A percentile compares a stretch with the other conserved stretches of the same genome.
Evolutionary conservation across 1,284 basidiomycete genomes (phyloP).

Genomic region (Puccinia triticina): DNA sequence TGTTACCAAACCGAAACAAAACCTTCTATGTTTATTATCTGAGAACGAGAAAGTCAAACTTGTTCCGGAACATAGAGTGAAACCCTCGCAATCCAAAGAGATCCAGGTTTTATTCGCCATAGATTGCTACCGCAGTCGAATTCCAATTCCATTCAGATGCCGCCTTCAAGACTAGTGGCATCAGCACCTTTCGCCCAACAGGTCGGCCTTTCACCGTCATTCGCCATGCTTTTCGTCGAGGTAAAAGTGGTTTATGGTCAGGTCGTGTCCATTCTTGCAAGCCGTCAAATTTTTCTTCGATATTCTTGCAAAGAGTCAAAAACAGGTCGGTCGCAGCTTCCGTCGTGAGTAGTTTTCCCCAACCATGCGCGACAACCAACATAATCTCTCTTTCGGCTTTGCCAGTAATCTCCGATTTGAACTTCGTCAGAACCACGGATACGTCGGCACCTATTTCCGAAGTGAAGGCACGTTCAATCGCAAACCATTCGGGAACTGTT

Average conservation of each 20-base stretch:
- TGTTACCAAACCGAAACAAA: too few relatives aligned
- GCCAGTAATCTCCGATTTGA: slow-evolving; percentile 42
- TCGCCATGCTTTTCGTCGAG: slow-evolving; percentile 53
- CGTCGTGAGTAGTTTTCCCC: slow-evolving; percentile 50
- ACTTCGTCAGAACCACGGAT: slow-evolving; percentile 54
- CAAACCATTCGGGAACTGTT: slow-evolving; percentile 58
- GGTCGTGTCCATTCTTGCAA: slow-evolving; percentile 53
- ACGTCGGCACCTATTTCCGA: slow-evolving; percentile 56
- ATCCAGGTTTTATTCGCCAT: background rate
- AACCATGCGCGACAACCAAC: slow-evolving; percentile 56
- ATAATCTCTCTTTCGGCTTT: slow-evolving; percentile 54
- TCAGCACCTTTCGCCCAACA: slow-evolving; percentile 30
- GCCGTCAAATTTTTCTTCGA: slow-evolving; percentile 52
- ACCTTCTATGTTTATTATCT: too few relatives aligned
- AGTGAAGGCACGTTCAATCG: slow-evolving; percentile 54
- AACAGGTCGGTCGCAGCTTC: slow-evolving; percentile 53
- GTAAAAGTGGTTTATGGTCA: slow-evolving; percentile 54
- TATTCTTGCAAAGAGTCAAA: slow-evolving; percentile 49
- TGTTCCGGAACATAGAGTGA: background rate
- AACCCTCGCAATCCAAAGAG: background rate
- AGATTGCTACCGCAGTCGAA: background rate
- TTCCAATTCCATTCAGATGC: slow-evolving; percentile 36
- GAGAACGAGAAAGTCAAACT: too few relatives aligned
- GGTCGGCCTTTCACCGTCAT: background rate
- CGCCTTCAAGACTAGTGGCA: slow-evolving; percentile 38